Conservation (phyloP, 1,284 basidiomycete species). For the Leccinum griseonigrum region DNA sequence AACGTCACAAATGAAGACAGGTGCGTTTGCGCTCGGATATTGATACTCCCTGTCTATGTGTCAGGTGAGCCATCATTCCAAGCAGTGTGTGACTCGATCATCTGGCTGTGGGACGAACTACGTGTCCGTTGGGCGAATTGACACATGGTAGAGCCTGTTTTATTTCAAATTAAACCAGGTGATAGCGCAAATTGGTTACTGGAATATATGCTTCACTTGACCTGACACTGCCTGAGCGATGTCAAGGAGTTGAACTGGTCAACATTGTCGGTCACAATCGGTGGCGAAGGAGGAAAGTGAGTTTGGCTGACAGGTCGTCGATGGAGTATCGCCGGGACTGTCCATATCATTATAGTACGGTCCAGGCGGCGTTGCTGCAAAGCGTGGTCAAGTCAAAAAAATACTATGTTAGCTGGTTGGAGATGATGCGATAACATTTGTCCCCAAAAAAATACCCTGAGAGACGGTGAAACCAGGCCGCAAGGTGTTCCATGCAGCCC, state of each 20-base stretch:
- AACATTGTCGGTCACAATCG: no score
- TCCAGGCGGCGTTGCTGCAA: no score
- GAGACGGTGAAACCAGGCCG: not conserved
- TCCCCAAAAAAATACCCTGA: not conserved
- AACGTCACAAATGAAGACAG: not conserved
- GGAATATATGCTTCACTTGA: not conserved
- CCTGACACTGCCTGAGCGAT: no score
- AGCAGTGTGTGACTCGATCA: not conserved
- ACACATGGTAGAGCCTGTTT: constrained; percentile 4
- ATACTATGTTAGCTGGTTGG: no score
- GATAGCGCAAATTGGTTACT: not conserved
- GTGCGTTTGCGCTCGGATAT: constrained; percentile 1
- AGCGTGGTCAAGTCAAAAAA: no score
- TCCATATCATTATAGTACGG: no score
- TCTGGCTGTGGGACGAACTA: constrained; percentile 6
- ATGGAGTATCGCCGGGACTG: not conserved
- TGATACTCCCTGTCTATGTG: constrained; percentile 1
- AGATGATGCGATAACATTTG: not conserved
- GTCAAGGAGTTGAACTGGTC: no score
- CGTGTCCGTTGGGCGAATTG: not conserved
- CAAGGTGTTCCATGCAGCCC: not conserved
- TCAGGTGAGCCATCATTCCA: constrained; percentile 7
- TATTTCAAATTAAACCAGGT: not conserved
- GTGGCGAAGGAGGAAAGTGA: not conserved
- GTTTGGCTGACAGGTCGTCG: not conserved